These are phyloP conservation scores for Boletus coccyginus DNA, from an alignment of 768 basidiomycete species.

Conservation along the genomic window DNA sequence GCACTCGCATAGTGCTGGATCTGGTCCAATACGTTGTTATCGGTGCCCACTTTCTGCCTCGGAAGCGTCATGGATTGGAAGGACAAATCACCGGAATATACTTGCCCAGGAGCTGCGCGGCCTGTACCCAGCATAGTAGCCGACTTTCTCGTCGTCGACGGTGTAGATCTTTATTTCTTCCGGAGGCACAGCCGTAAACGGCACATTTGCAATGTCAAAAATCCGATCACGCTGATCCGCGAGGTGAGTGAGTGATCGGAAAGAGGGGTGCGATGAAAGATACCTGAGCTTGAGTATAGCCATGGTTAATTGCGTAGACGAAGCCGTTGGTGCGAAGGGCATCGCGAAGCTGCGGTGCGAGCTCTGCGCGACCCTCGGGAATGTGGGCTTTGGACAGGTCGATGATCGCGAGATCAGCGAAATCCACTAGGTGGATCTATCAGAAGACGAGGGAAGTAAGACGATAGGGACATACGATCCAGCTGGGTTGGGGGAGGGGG, in stretches of 20 bases:
- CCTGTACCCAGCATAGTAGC: conserved; percentile 52
- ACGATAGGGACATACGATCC: conserved; percentile 26
- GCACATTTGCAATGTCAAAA: conserved; percentile 45
- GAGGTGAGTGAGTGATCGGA: conserved; percentile 8
- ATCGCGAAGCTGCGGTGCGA: conserved; percentile 41
- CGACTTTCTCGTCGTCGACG: conserved; percentile 36
- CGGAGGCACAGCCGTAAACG: conserved; percentile 39
- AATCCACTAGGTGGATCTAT: conserved; percentile 39
- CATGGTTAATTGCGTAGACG: conserved; percentile 37
- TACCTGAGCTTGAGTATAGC: conserved; percentile 39
- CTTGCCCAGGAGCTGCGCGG: conserved; percentile 45
- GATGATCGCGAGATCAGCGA: conserved; percentile 50
- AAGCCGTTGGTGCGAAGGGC: conserved; percentile 44
- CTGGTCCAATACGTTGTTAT: conserved; percentile 52
- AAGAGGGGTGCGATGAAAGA: not conserved
- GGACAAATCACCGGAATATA: not conserved
- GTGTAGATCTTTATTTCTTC: conserved; percentile 42
- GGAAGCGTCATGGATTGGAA: not conserved
- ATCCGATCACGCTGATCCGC: conserved; percentile 40
- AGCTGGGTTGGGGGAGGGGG: conserved; percentile 31
- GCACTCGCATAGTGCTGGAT: conserved; percentile 56
- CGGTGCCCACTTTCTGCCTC: conserved; percentile 48
- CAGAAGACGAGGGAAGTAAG: not conserved
- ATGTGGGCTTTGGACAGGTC: conserved; percentile 44
- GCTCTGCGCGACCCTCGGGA: conserved; percentile 37